Conservation (phyloP, 2,329 filamentous ascomycete species). For the Paramyrothecium roridum region DNA sequence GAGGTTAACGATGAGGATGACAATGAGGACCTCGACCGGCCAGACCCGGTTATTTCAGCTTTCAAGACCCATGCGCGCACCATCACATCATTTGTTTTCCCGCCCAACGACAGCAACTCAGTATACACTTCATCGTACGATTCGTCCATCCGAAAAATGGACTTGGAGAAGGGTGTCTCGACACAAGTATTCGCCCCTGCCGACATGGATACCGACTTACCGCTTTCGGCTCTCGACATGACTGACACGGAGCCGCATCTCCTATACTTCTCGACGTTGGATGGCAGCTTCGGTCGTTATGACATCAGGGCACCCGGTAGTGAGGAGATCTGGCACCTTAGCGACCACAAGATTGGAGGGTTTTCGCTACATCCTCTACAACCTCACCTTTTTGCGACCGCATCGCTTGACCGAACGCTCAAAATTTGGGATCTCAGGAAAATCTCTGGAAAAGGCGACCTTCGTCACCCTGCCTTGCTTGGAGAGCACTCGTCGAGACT, state of each 20-base stretch:
- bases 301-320: conserved; percentile 64
- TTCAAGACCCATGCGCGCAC: conserved; percentile 89
- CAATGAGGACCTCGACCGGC: conserved; percentile 63
- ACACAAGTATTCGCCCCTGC: conserved; percentile 77
- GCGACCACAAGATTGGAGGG: conserved; percentile 93
- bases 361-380: conserved; percentile 80
- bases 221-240: conserved; percentile 83
- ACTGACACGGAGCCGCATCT: conserved; percentile 65
- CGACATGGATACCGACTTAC: conserved; percentile 67
- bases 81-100: conserved; percentile 80
- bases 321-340: conserved; percentile 69
- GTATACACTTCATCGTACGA: conserved; percentile 90
- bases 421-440: conserved; percentile 92
- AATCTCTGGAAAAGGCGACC: conserved; percentile 61
- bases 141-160: conserved; percentile 82
- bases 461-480: conserved; percentile 63
- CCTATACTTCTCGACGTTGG: conserved; percentile 83
- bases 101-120: conserved; percentile 67
- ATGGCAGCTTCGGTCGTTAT: conserved; percentile 76
- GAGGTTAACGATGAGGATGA: conserved; percentile 56
- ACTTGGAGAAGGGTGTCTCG: conserved; percentile 76
- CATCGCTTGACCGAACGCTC: conserved; percentile 82
- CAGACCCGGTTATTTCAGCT: conserved; percentile 78
- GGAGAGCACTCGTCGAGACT: conserved; percentile 80
- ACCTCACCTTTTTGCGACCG: conserved; percentile 82